A percentile compares a stretch with the other conserved stretches of the same genome.
Evolutionary conservation across 164 flowering plant genomes (phyloP).

Genomic region (Piper betle): DNA sequence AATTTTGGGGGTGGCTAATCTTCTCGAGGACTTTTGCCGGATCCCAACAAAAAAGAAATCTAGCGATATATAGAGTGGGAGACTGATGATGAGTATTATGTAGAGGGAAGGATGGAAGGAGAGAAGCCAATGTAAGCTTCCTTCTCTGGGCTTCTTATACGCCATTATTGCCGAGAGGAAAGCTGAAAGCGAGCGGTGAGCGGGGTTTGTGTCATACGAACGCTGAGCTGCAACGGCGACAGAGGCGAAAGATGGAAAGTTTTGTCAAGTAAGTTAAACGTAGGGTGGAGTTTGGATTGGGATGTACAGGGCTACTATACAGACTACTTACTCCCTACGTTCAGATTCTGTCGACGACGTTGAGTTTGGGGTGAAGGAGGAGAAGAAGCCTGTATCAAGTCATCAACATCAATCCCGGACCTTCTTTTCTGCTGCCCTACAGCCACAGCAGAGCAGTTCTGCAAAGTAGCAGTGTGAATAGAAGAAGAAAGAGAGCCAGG

Average conservation of each 20-base stretch:
- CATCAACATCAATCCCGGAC: background rate
- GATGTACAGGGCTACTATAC: background rate
- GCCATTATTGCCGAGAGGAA: background rate
- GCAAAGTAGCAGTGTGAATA: constrained; percentile 1
- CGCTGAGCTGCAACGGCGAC: constrained; percentile 4
- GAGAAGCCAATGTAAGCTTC: too few relatives aligned
- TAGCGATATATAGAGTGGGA: constrained; percentile 12
- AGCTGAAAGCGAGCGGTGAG: background rate
- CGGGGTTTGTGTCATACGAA: background rate
- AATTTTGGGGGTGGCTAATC: background rate
- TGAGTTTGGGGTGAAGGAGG: background rate
- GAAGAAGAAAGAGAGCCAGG: constrained; percentile 2
- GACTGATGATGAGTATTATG: too few relatives aligned
- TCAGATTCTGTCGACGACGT: background rate
- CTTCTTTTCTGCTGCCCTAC: background rate
- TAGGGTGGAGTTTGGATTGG: background rate
- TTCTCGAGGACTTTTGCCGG: constrained; percentile 1
- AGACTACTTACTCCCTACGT: constrained; percentile 10
- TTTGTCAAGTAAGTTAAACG: background rate
- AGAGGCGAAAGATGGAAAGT: constrained; percentile 4
- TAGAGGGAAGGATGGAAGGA: too few relatives aligned
- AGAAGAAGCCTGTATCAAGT: background rate
- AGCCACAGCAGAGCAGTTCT: constrained; percentile 3
- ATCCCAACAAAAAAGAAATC: constrained; percentile 1
- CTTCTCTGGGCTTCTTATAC: constrained; percentile 22